Conservation (phyloP, 176 grass and related monocot species). For the Oropetium thomaeum region DNA sequence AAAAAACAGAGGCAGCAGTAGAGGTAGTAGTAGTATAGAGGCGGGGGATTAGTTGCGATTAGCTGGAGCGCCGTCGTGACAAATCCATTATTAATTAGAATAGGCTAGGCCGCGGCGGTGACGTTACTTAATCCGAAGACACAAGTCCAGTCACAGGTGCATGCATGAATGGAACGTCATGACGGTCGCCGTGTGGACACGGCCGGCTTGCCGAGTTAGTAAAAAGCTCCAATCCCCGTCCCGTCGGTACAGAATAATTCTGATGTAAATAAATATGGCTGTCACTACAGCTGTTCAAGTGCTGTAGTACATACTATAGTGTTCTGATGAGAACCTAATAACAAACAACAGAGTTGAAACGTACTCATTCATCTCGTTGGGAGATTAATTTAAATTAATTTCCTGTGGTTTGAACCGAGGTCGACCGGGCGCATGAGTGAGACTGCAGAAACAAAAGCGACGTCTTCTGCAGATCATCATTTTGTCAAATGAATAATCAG, state of each 20-base stretch:
- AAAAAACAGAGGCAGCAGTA: too few relatives aligned
- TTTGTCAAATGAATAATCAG: background rate
- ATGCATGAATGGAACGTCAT: background rate
- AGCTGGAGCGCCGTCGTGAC: background rate
- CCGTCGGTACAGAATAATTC: background rate
- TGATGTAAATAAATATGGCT: background rate
- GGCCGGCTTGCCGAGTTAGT: background rate
- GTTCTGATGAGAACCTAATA: too few relatives aligned
- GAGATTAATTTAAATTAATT: background rate
- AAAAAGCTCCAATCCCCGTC: background rate
- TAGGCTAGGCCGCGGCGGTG: background rate
- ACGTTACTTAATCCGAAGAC: background rate
- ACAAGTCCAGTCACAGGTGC: conserved; percentile 6
- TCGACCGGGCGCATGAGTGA: background rate
- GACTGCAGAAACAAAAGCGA: too few relatives aligned
- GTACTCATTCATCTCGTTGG: background rate
- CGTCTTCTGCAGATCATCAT: background rate
- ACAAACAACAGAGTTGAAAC: background rate
- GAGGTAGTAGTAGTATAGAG: too few relatives aligned
- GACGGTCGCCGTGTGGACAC: background rate
- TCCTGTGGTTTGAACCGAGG: too few relatives aligned
- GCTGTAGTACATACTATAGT: too few relatives aligned
- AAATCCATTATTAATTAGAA: background rate
- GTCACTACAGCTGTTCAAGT: background rate
- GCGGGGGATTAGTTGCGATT: background rate